A percentile compares a stretch with the other conserved stretches of the same genome.
These are phyloP conservation scores for Atkinsonella texensis DNA, from an alignment of 2,329 filamentous ascomycete species.

Conservation along the genomic window DNA sequence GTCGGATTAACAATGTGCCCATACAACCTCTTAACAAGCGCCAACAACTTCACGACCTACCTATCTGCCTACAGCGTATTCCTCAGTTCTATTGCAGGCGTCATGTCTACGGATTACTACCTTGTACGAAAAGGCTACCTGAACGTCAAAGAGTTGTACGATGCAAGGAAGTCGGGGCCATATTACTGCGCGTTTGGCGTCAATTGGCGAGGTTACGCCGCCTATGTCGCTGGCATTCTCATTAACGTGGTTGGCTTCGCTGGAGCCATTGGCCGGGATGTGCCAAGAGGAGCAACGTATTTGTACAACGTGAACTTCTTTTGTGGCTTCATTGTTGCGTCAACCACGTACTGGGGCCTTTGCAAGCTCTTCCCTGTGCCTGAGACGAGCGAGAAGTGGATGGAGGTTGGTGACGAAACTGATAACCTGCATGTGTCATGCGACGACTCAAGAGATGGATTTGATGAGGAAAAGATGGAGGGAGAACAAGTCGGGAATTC, in stretches of 20 bases:
- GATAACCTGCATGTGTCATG: conserved; percentile 40
- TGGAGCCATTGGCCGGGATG: conserved; percentile 58
- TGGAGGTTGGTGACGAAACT: conserved; percentile 59
- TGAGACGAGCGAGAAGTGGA: conserved; percentile 63
- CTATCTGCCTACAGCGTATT: conserved; percentile 89
- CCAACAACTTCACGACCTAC: conserved; percentile 83
- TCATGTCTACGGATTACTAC: conserved; percentile 84
- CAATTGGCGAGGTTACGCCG: conserved; percentile 72
- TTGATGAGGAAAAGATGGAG: conserved; percentile 23
- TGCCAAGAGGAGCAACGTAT: conserved; percentile 70
- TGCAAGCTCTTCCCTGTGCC: conserved; percentile 61
- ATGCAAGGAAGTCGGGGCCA: conserved; percentile 48
- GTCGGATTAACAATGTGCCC: conserved; percentile 80
- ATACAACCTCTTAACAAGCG: conserved; percentile 61
- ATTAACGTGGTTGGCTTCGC: conserved; percentile 90
- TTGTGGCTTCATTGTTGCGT: conserved; percentile 63
- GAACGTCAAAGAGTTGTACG: conserved; percentile 68
- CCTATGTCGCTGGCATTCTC: conserved; percentile 72
- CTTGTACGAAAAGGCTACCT: conserved; percentile 71
- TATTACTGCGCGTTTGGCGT: conserved; percentile 68
- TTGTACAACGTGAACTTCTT: conserved; percentile 92
- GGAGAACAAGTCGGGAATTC: conserved; percentile 4
- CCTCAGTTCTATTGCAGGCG: conserved; percentile 85
- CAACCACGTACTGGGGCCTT: conserved; percentile 54
- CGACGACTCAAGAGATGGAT: conserved; percentile 24